Conservation (phyloP, 495 filamentous ascomycete species). For the Penicilliopsis zonata region DNA sequence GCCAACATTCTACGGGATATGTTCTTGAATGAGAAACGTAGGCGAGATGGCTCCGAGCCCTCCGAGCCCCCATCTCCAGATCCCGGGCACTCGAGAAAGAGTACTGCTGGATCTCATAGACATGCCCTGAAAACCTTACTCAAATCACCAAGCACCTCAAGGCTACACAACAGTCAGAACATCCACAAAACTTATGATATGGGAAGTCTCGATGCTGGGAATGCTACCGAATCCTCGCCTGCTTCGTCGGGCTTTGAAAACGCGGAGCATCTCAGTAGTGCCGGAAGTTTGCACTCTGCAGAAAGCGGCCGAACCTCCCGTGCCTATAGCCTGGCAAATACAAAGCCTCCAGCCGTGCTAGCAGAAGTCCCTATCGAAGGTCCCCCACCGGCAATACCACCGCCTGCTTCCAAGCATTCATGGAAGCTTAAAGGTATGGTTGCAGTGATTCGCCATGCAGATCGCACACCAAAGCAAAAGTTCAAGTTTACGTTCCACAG, state of each 20-base stretch:
- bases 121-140: slow-evolving; percentile 43
- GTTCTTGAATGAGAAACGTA: slow-evolving; percentile 66
- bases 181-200: slow-evolving; percentile 22
- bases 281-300: slow-evolving; percentile 8
- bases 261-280: slow-evolving; percentile 11
- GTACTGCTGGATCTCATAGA: slow-evolving; percentile 24
- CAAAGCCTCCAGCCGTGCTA: slow-evolving; percentile 20
- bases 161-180: slow-evolving; percentile 39
- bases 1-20: slow-evolving; percentile 74
- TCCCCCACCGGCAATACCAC: slow-evolving; percentile 33
- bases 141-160: slow-evolving; percentile 53
- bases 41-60: slow-evolving; percentile 29
- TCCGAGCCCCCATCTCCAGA: slow-evolving; percentile 21
- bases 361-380: slow-evolving; percentile 17
- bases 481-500: slow-evolving; percentile 99
- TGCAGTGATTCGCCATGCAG: slow-evolving; percentile 87
- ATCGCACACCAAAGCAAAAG: slow-evolving; percentile 96
- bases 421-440: slow-evolving; percentile 99
- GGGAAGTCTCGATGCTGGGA: slow-evolving; percentile 28
- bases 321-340: slow-evolving; percentile 15
- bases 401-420: slow-evolving; percentile 83
- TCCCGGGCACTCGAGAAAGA: slow-evolving; percentile 19
- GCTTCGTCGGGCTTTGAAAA: slow-evolving; percentile 38
- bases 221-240: slow-evolving; percentile 30
- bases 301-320: slow-evolving; percentile 16